Percentiles rank a stretch among this genome's conserved stretches.
Evolutionary conservation across 345 rosid species (phyloP).

Genomic region (Arabidopsis thaliana): DNA sequence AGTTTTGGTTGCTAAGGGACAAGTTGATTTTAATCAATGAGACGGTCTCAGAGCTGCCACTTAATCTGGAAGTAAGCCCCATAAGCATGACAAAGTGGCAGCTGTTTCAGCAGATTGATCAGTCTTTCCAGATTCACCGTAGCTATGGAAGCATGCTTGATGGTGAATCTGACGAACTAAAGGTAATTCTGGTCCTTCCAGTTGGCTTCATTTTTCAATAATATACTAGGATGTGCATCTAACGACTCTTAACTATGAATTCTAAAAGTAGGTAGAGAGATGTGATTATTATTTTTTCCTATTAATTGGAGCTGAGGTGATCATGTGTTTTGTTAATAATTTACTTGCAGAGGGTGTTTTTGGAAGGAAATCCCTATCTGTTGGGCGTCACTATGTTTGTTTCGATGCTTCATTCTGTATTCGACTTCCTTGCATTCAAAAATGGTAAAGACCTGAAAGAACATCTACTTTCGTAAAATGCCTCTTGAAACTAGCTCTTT

Average conservation of each 20-base stretch:
- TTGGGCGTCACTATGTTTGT: conserved; percentile 87
- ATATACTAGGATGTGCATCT: conserved; percentile 5
- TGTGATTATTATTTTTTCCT: background rate
- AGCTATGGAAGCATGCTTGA: conserved; percentile 99
- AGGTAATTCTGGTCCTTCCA: conserved; percentile 54
- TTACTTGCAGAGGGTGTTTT: conserved; percentile 80
- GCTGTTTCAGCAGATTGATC: conserved; percentile 88
- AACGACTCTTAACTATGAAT: conserved; percentile 1
- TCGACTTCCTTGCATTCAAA: conserved; percentile 95
- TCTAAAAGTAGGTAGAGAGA: background rate
- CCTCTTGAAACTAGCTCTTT: conserved; percentile 21
- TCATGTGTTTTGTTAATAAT: background rate
- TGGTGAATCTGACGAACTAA: conserved; percentile 95
- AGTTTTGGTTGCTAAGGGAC: conserved; percentile 95
- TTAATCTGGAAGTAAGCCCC: conserved; percentile 87
- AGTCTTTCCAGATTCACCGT: conserved; percentile 96
- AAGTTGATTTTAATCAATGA: conserved; percentile 79
- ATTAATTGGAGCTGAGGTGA: background rate
- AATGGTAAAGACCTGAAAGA: conserved; percentile 64
- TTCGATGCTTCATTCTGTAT: conserved; percentile 87
- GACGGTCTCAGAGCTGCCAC: conserved; percentile 72
- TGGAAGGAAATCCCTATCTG: conserved; percentile 98
- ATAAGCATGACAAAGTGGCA: conserved; percentile 99
- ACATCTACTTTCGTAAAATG: background rate
- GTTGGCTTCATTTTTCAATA: conserved; percentile 12